Evolutionary conservation across 2,329 filamentous ascomycete genomes (phyloP).

Genomic region (Aspergillus latus): DNA sequence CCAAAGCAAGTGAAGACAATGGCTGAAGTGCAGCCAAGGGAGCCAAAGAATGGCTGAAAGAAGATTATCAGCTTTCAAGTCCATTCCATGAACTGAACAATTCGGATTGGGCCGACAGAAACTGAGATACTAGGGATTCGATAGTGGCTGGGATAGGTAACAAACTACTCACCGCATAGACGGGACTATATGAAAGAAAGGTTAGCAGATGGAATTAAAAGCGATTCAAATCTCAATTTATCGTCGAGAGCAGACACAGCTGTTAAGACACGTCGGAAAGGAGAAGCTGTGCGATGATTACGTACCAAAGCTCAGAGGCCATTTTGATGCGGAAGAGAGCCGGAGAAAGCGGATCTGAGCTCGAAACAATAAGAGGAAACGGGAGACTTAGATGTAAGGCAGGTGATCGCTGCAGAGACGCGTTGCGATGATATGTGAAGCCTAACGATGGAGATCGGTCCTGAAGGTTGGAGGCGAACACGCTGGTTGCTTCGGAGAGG

Average conservation of each 20-base stretch:
- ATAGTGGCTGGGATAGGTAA: not conserved
- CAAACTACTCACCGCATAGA: slow-evolving; percentile 87
- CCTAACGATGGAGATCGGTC: slow-evolving; percentile 29
- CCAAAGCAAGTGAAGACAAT: slow-evolving; percentile 97
- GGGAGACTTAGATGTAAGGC: slow-evolving; percentile 18
- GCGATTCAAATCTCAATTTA: not conserved
- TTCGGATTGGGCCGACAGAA: slow-evolving; percentile 2
- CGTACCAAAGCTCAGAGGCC: slow-evolving; percentile 80
- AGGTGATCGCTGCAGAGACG: slow-evolving; percentile 26
- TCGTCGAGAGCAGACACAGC: slow-evolving; percentile 23
- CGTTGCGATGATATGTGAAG: slow-evolving; percentile 31
- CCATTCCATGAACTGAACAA: slow-evolving; percentile 4
- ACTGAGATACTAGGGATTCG: slow-evolving; percentile 4
- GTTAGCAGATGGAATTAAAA: slow-evolving; percentile 26
- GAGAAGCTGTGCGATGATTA: slow-evolving; percentile 42
- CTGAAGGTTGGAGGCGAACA: slow-evolving; percentile 37
- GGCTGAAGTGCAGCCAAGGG: slow-evolving; percentile 92
- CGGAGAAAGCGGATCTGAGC: slow-evolving; percentile 16
- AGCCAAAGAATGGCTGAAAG: slow-evolving; percentile 82
- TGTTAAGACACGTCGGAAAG: slow-evolving; percentile 34
- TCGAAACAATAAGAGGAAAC: slow-evolving; percentile 19
- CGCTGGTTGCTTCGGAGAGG: slow-evolving; percentile 34
- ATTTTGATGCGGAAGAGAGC: slow-evolving; percentile 54
- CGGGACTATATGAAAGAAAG: slow-evolving; percentile 66
- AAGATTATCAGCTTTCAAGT: not conserved